Percentiles rank a stretch among this genome's conserved stretches.
Evolutionary conservation across 2,329 filamentous ascomycete genomes (phyloP).

Genomic region (Laburnicola sp.): DNA sequence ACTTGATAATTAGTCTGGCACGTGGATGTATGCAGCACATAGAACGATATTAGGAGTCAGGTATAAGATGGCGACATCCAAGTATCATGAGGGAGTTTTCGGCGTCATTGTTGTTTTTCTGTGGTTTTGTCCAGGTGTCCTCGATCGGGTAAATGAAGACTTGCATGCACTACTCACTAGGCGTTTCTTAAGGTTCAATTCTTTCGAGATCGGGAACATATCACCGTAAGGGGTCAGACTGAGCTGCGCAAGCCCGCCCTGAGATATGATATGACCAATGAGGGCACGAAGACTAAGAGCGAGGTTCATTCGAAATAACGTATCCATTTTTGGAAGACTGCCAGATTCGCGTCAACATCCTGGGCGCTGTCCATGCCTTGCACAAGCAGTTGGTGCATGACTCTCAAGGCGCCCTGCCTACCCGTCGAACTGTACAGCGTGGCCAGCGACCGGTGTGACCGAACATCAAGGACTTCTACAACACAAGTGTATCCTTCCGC

Average conservation of each 20-base stretch:
- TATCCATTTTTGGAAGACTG: not conserved
- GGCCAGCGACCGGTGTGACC: too few species aligned
- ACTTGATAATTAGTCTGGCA: not conserved
- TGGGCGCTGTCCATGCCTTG: not conserved
- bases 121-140: constrained; percentile 25
- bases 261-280: too few species aligned
- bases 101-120: constrained; percentile 3
- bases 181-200: too few species aligned
- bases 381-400: not conserved
- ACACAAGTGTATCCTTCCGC: not conserved
- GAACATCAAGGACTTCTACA: not conserved
- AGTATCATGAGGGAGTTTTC: not conserved
- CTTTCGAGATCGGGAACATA: too few species aligned
- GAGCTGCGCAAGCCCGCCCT: too few species aligned
- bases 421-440: too few species aligned
- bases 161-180: not conserved
- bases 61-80: constrained; percentile 4
- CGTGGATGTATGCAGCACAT: not conserved
- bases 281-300: too few species aligned
- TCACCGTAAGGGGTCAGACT: too few species aligned
- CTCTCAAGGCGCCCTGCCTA: not conserved
- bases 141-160: constrained; percentile 27
- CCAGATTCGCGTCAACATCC: not conserved
- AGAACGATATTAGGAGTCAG: constrained; percentile 1
- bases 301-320: not conserved